Evolutionary conservation across 768 basidiomycete genomes (phyloP).

Genomic region (Boletus edulis): DNA sequence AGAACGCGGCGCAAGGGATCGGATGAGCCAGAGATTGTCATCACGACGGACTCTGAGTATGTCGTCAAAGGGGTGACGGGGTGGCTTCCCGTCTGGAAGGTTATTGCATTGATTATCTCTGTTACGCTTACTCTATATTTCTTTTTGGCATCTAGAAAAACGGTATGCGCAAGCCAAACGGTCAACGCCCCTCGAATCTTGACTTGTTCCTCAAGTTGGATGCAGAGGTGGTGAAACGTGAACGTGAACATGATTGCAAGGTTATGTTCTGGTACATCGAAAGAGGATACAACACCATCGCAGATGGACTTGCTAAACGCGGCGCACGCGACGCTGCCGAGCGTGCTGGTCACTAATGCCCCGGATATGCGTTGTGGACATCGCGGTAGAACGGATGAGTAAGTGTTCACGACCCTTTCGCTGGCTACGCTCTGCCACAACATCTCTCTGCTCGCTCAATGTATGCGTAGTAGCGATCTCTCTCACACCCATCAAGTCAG

Average conservation of each 20-base stretch:
- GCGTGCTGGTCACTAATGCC: neutral
- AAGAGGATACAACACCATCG: constrained; percentile 23
- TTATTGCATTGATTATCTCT: neutral
- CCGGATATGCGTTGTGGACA: no score
- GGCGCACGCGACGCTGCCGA: neutral
- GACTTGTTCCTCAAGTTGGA: constrained; percentile 5
- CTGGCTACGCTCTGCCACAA: no score
- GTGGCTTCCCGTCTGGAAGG: constrained; percentile 34
- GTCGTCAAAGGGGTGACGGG: constrained; percentile 34
- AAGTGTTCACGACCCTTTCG: no score
- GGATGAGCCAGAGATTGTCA: neutral
- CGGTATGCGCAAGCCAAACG: neutral
- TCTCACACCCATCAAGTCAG: no score
- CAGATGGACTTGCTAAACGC: constrained; percentile 23
- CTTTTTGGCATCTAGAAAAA: neutral
- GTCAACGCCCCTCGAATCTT: constrained; percentile 2
- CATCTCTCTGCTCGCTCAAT: no score
- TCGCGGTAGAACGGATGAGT: no score
- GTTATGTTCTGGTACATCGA: constrained; percentile 27
- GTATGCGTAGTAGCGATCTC: neutral
- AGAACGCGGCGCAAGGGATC: neutral
- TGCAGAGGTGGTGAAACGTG: neutral
- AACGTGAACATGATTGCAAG: neutral
- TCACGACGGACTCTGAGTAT: constrained; percentile 35
- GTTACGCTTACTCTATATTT: neutral